Evolutionary conservation across 1,284 basidiomycete genomes (phyloP).

Genomic region (Trichosporon sp.): DNA sequence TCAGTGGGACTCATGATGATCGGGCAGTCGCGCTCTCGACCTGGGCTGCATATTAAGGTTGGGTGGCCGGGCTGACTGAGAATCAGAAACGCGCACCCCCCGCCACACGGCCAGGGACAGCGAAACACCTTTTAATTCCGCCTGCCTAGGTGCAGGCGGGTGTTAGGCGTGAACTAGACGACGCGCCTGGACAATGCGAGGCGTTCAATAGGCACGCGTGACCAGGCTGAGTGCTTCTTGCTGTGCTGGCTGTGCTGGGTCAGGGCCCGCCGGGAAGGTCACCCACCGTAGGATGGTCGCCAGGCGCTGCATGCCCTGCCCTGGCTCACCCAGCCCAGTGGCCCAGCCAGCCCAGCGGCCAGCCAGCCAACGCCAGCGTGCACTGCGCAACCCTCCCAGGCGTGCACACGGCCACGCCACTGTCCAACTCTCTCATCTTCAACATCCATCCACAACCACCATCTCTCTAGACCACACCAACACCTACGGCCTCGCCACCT

Average conservation of each 20-base stretch:
- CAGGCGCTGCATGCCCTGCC: not conserved
- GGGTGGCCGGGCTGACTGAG: not conserved
- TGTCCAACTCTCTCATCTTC: constrained; percentile 7
- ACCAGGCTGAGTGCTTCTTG: not conserved
- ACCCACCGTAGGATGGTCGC: constrained; percentile 11
- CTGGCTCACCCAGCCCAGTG: too few relatives aligned
- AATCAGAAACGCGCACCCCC: not conserved
- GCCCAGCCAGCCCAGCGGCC: too few relatives aligned
- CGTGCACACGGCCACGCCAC: constrained; percentile 16
- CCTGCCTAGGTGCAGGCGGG: too few relatives aligned
- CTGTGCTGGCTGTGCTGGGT: constrained; percentile 2
- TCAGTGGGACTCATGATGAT: not conserved
- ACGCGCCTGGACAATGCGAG: not conserved
- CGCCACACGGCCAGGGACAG: not conserved
- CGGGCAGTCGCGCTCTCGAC: not conserved
- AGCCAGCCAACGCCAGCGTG: constrained; percentile 2
- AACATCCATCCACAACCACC: not conserved
- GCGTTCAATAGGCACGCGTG: not conserved
- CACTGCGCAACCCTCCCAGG: constrained; percentile 1
- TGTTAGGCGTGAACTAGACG: not conserved
- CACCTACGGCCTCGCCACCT: not conserved
- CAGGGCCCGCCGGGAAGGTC: not conserved
- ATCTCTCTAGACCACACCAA: not conserved
- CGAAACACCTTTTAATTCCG: constrained; percentile 3
- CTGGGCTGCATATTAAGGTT: not conserved